phyloP scores from a whole-genome alignment of 805 yeast genomes.

The Nematodospora valgi region DNA sequence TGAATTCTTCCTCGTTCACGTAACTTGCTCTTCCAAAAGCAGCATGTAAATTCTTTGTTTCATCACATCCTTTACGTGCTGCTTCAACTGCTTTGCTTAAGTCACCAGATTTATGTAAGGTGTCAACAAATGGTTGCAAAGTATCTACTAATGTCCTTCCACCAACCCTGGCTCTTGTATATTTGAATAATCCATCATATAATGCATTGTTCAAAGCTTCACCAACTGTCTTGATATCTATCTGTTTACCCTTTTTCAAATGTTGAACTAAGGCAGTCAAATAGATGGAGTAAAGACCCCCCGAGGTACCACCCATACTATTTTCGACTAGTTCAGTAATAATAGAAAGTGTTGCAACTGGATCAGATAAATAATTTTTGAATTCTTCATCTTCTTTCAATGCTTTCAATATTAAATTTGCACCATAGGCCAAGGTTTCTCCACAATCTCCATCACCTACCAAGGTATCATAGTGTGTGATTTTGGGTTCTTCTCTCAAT shows the following conservation, averaged over 20 bases:
- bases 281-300: constrained; percentile 86
- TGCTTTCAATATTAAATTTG: constrained; percentile 61
- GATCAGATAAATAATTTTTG: constrained; percentile 34
- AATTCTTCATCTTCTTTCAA: constrained; percentile 37
- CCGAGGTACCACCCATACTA: constrained; percentile 97
- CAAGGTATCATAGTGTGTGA: constrained; percentile 79
- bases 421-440: constrained; percentile 82
- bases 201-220: constrained; percentile 57
- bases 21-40: constrained; percentile 93
- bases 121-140: constrained; percentile 78
- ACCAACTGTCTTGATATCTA: constrained; percentile 34
- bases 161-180: constrained; percentile 85
- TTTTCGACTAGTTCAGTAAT: constrained; percentile 82
- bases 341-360: constrained; percentile 58
- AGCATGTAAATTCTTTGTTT: constrained; percentile 73
- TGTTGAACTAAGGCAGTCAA: constrained; percentile 68
- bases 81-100: constrained; percentile 60
- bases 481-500: constrained; percentile 60
- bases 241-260: constrained; percentile 37
- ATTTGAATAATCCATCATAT: constrained; percentile 66
- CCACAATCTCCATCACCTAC: constrained; percentile 99
- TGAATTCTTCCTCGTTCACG: constrained; percentile 61
- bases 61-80: constrained; percentile 72
- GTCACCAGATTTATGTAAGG: constrained; percentile 49
- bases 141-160: constrained; percentile 90